A percentile compares a stretch with the other conserved stretches of the same genome.
These are phyloP conservation scores for Dioscorea zingiberensis DNA, from an alignment of 106 monocot species.

Conservation along the genomic window DNA sequence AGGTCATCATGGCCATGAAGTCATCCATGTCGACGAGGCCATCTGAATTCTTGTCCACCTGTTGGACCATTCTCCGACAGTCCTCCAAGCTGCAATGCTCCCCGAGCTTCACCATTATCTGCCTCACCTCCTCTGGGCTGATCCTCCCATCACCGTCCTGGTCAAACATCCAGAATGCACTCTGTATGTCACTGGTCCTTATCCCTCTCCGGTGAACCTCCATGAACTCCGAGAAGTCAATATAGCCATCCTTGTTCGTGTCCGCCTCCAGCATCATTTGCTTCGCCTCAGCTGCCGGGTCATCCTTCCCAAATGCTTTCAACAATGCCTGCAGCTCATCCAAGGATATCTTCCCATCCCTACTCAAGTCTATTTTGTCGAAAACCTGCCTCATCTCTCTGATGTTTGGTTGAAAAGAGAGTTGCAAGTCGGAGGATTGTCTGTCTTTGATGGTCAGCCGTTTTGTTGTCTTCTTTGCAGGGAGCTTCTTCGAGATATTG, in stretches of 20 bases:
- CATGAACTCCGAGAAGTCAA: constrained; percentile 68
- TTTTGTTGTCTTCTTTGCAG: constrained; percentile 10
- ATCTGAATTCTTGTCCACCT: constrained; percentile 25
- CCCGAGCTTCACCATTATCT: constrained; percentile 34
- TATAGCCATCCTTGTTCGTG: constrained; percentile 29
- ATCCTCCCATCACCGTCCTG: constrained; percentile 64
- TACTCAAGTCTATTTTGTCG: constrained; percentile 38
- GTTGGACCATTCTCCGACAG: constrained; percentile 53
- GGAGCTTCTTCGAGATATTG: constrained; percentile 31
- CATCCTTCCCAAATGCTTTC: constrained; percentile 16
- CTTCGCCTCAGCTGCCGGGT: constrained; percentile 21
- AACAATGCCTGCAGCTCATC: constrained; percentile 36
- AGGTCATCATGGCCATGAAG: constrained; percentile 87
- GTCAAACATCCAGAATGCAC: constrained; percentile 72
- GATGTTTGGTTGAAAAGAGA: constrained; percentile 26
- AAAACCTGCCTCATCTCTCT: constrained; percentile 68
- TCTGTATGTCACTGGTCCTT: constrained; percentile 31
- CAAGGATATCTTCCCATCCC: constrained; percentile 30
- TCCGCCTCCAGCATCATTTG: constrained; percentile 33
- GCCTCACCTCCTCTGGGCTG: constrained; percentile 45
- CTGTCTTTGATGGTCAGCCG: constrained; percentile 29
- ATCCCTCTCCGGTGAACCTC: constrained; percentile 68
- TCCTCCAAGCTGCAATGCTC: constrained; percentile 41
- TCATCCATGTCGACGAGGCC: constrained; percentile 73
- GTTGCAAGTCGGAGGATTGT: constrained; percentile 33